Percentiles rank a stretch among this genome's conserved stretches.
Conservation (phyloP, 73 alveolate genomes). For the Breviolum minutum region DNA sequence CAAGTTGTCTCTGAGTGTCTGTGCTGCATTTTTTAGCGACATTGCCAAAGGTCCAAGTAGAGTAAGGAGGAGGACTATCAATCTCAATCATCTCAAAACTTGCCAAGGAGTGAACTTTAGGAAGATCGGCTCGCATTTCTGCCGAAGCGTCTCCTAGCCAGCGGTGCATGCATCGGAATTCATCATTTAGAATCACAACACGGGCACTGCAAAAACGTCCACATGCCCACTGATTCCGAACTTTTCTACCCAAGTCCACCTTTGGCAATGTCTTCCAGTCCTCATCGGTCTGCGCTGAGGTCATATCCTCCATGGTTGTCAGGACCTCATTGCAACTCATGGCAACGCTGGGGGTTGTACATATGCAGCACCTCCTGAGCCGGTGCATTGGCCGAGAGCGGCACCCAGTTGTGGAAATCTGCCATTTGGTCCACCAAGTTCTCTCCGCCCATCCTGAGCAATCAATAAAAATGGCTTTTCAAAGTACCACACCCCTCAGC, state of each 20-base stretch:
- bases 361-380: too few relatives aligned
- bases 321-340: slow-evolving; percentile 11
- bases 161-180: too few relatives aligned
- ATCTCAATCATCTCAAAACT: not conserved
- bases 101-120: not conserved
- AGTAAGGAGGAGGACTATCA: not conserved
- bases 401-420: slow-evolving; percentile 64
- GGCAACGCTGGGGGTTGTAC: not conserved
- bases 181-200: too few relatives aligned
- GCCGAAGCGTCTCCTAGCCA: slow-evolving; percentile 46
- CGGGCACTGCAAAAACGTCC: not conserved
- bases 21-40: too few relatives aligned
- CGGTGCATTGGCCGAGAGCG: not conserved
- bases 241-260: not conserved
- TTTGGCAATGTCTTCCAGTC: not conserved
- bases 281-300: slow-evolving; percentile 77
- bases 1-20: not conserved
- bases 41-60: too few relatives aligned
- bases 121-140: slow-evolving; percentile 85
- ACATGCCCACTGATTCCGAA: not conserved
- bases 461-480: not conserved
- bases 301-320: slow-evolving; percentile 60
- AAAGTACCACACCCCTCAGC: not conserved
- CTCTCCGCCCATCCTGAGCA: slow-evolving; percentile 73
- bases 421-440: slow-evolving; percentile 83